phyloP scores from a whole-genome alignment of 306 rosid genomes.

The Acacia confusa region DNA sequence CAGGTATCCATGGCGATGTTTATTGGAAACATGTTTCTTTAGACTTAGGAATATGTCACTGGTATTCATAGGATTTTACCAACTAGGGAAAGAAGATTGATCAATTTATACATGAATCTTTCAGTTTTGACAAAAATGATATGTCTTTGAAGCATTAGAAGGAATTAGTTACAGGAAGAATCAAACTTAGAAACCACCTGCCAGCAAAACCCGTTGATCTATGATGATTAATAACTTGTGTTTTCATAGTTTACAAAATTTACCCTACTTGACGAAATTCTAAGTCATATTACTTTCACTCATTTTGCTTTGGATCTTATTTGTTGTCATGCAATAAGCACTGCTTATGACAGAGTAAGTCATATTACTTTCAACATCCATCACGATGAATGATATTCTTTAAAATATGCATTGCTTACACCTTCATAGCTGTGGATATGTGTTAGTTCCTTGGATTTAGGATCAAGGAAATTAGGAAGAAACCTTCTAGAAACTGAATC shows the following conservation, averaged over 20 bases:
- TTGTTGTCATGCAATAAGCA: constrained; percentile 55
- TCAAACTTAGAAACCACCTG: background rate
- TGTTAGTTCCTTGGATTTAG: no score
- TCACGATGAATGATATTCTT: background rate
- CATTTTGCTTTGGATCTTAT: constrained; percentile 3
- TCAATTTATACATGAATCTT: constrained; percentile 5
- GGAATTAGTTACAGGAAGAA: background rate
- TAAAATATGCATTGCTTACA: background rate
- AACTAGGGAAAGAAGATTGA: constrained; percentile 9
- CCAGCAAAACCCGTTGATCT: background rate
- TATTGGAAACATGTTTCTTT: constrained; percentile 11
- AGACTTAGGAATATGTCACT: background rate
- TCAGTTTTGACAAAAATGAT: background rate
- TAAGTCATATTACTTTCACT: background rate
- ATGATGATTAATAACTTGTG: background rate
- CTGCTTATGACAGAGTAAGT: constrained; percentile 99
- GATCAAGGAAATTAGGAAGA: no score
- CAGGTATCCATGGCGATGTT: constrained; percentile 54
- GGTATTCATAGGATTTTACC: background rate
- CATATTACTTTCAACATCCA: background rate
- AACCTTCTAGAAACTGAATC: no score
- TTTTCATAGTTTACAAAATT: background rate
- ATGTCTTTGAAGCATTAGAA: background rate
- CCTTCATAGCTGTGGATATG: background rate
- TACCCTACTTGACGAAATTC: no score